These are phyloP conservation scores for Pseudopithomyces chartarum DNA, from an alignment of 2,329 filamentous ascomycete genomes.

Conservation along the genomic window DNA sequence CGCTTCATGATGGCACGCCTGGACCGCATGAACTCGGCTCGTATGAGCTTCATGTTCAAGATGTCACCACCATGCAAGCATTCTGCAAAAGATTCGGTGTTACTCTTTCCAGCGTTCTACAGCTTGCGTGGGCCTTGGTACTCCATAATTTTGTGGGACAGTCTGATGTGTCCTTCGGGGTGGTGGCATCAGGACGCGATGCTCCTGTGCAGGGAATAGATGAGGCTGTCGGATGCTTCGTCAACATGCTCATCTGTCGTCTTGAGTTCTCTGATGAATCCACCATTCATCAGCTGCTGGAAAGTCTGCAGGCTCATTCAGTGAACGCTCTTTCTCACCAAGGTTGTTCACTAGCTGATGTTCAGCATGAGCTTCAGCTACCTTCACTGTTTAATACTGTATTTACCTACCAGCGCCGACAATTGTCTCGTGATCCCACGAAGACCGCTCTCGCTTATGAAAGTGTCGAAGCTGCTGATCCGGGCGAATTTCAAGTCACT, in stretches of 20 bases:
- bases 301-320: constrained; percentile 53
- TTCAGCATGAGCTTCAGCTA: constrained; percentile 43
- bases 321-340: constrained; percentile 55
- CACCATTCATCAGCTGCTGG: constrained; percentile 47
- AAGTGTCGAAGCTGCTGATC: constrained; percentile 41
- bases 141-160: constrained; percentile 55
- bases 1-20: constrained; percentile 40
- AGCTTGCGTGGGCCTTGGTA: constrained; percentile 59
- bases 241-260: constrained; percentile 61
- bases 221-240: constrained; percentile 57
- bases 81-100: constrained; percentile 50
- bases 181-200: constrained; percentile 60
- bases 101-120: constrained; percentile 57
- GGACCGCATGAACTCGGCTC: constrained; percentile 42
- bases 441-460: constrained; percentile 36
- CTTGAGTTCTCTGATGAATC: constrained; percentile 45
- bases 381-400: constrained; percentile 44
- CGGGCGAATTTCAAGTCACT: constrained; percentile 42
- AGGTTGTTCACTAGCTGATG: constrained; percentile 51
- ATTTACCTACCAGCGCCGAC: constrained; percentile 42
- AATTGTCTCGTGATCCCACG: constrained; percentile 27
- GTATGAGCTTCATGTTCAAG: constrained; percentile 47
- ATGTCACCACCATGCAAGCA: constrained; percentile 21
- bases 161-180: constrained; percentile 59
- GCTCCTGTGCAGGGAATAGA: constrained; percentile 55